These are phyloP conservation scores for Dillenia suffruticosa DNA, from an alignment of 164 flowering plant genomes.

Conservation along the genomic window DNA sequence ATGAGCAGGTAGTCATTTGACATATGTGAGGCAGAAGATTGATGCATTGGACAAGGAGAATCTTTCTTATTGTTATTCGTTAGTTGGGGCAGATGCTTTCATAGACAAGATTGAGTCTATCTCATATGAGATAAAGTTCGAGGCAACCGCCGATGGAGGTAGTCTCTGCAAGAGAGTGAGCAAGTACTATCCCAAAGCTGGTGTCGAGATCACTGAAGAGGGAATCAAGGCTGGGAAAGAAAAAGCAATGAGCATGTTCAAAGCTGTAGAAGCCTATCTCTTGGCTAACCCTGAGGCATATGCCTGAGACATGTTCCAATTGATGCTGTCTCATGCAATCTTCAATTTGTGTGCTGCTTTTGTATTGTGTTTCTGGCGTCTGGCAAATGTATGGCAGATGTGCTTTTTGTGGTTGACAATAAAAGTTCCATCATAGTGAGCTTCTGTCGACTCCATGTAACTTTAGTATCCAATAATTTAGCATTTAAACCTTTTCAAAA, in stretches of 20 bases:
- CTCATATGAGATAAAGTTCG: slow-evolving; percentile 24
- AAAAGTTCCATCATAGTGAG: too few relatives aligned
- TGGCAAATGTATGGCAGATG: too few relatives aligned
- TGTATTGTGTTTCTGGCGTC: too few relatives aligned
- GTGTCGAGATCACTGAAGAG: slow-evolving; percentile 18
- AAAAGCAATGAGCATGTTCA: slow-evolving; percentile 21
- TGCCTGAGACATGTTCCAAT: neutral
- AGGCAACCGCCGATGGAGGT: slow-evolving; percentile 20
- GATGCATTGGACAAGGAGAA: slow-evolving; percentile 22
- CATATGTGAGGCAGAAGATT: slow-evolving; percentile 16
- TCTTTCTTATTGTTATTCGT: slow-evolving; percentile 13
- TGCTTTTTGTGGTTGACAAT: too few relatives aligned
- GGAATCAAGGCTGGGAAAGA: slow-evolving; percentile 31
- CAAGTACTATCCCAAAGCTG: slow-evolving; percentile 18
- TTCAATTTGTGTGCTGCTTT: too few relatives aligned
- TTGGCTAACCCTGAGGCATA: slow-evolving; percentile 32
- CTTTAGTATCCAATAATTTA: too few relatives aligned
- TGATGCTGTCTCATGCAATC: too few relatives aligned
- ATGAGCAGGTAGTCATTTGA: slow-evolving; percentile 17
- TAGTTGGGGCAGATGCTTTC: slow-evolving; percentile 31
- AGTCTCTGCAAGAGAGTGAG: slow-evolving; percentile 21
- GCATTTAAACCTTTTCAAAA: too few relatives aligned
- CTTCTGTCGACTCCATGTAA: too few relatives aligned
- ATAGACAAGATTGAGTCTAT: slow-evolving; percentile 20
- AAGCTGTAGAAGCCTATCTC: slow-evolving; percentile 43